Evolutionary conservation across 176 grass and related monocot genomes (phyloP), one percentile per base, ranked within the genome.

Genomic region (Bothriochloa decipiens): DNA sequence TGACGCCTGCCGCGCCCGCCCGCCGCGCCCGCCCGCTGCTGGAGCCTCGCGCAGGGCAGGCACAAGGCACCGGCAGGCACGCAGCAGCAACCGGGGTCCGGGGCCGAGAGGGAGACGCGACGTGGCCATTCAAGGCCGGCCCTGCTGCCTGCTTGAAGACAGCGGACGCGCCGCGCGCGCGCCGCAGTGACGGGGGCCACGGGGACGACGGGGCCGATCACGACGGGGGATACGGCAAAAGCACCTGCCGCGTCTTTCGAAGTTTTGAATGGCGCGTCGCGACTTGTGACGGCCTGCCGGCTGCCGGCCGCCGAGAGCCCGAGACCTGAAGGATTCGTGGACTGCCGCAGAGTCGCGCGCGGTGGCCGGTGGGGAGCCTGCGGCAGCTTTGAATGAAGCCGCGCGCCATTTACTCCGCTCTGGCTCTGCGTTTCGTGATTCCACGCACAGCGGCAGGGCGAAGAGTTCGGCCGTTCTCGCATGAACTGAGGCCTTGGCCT

Each of bases 381-480:
- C 55, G 26, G 81, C 3, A n/a, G 58, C 82, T 13, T 79, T 91
- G 42, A 94, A 89, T 91, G 83, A 94, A 94, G 89, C 83, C 7
- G 29, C 29, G 29, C 29, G 49, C 15, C 70, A 84, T 89, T 87
- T 78, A 89, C 80, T 32, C 70, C 13, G 14, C 43, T 33, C 20
- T 47, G 6, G 20, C 64, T 57, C 11, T 62, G 50, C 8, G 29
- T 29, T 47, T 22, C 32, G 75, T 79, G 81, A 88, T 43, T 29
- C 57, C 45, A 79, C 68, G 25, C 20, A 79, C 67, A 55, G 86
- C 58, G 9, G 36, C 13, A 71, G 39, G 8, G 37, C 39, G n/a
- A 18, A 28, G 62, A 61, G 47, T 46, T 35, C 41, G 13, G 83
- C 40, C 26, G 33, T 36, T 17, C 36, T 16, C 57, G 55, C 78